phyloP scores from a whole-genome alignment of 2,329 filamentous ascomycete genomes.

The Neopestalotiopsis rosae region DNA sequence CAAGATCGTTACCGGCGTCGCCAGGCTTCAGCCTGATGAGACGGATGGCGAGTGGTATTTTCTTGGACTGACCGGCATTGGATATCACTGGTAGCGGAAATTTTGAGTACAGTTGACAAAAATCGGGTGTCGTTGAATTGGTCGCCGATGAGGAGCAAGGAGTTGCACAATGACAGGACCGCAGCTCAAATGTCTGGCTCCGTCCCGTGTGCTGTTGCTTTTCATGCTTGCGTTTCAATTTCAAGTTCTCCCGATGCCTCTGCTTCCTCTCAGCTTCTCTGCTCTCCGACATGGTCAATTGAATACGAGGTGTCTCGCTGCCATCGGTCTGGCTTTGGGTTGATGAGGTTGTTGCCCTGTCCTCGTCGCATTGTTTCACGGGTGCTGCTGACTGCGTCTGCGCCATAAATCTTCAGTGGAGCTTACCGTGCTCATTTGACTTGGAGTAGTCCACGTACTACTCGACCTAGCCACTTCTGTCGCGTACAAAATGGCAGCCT shows the following conservation, averaged over 20 bases:
- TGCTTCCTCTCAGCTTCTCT: slow-evolving; percentile 3
- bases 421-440: not conserved
- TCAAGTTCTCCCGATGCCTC: slow-evolving; percentile 8
- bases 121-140: not conserved
- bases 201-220: not conserved
- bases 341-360: not conserved
- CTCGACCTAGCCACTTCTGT: not conserved
- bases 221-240: not conserved
- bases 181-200: not conserved
- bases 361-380: not conserved
- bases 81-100: not conserved
- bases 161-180: slow-evolving; percentile 2
- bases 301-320: not conserved
- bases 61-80: not conserved
- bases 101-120: not conserved
- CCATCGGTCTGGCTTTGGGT: not conserved
- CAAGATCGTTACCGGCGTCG: not conserved
- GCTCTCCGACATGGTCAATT: not conserved
- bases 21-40: slow-evolving; percentile 8
- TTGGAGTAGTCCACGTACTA: not conserved
- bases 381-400: too few species aligned
- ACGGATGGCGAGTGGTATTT: not conserved
- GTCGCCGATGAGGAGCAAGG: slow-evolving; percentile 7
- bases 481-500: not conserved
- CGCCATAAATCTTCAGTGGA: slow-evolving; percentile 1